phyloP scores from a whole-genome alignment of 768 basidiomycete genomes.

The Pleurotus eryngii region DNA sequence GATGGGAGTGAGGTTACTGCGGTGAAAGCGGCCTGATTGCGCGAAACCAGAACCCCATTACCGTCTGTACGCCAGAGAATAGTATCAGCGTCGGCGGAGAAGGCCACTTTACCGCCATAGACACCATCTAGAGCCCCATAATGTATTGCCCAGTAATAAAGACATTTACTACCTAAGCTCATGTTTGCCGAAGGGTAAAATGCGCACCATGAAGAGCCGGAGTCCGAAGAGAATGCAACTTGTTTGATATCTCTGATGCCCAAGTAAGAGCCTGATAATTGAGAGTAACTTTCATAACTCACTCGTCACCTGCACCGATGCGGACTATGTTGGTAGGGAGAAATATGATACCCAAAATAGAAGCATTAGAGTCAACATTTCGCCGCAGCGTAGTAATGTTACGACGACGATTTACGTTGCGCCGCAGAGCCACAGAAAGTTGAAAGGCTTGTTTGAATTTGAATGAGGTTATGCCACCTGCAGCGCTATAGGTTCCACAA shows the following conservation, averaged over 20 bases:
- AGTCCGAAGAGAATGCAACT: constrained; percentile 54
- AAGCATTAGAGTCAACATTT: too few species aligned
- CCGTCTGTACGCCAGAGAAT: constrained; percentile 53
- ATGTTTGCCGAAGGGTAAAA: neutral
- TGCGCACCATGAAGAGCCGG: constrained; percentile 46
- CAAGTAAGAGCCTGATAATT: neutral
- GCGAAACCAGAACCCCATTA: constrained; percentile 51
- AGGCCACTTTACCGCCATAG: constrained; percentile 22
- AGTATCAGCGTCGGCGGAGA: constrained; percentile 50
- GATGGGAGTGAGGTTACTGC: constrained; percentile 50
- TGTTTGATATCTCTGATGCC: constrained; percentile 43
- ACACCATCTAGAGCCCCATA: constrained; percentile 51
- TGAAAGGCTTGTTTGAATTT: too few species aligned
- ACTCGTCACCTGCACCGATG: constrained; percentile 39
- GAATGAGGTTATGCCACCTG: too few species aligned
- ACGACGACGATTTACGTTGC: too few species aligned
- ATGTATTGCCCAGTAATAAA: constrained; percentile 37
- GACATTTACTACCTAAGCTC: neutral
- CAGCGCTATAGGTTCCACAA: too few species aligned
- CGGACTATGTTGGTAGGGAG: constrained; percentile 48
- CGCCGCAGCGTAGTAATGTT: too few species aligned
- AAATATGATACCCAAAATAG: too few species aligned
- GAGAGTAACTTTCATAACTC: constrained; percentile 18
- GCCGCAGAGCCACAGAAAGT: too few species aligned
- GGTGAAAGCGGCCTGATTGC: constrained; percentile 44